Evolutionary conservation across 805 yeast genomes (phyloP), one percentile per base, ranked within the genome.

Genomic region (Candida maris): DNA sequence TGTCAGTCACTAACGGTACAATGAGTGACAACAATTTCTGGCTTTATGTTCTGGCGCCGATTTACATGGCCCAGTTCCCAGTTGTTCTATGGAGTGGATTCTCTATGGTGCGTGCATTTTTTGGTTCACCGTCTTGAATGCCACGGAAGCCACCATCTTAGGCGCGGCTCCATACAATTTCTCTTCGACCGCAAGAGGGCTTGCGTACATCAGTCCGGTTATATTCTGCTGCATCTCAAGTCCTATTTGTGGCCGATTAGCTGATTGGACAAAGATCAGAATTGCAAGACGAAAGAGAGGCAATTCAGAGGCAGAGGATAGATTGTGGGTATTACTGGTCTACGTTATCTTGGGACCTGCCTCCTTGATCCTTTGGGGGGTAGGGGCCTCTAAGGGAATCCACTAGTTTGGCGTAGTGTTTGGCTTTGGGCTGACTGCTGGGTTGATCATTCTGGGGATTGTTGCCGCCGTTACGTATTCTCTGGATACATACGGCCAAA

Each of bases 101-200:
- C 54, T 62, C 12, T 68, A 67, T 44, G 76, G 75, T 4, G 52
- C 66, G 8, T 70, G 64, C 40, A 62, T 68, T 59, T 65, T 67
- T 68, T 68, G 71, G 70, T 52, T 66, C 16, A 59, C 70, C 3
- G 57, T 69, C 23, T 46, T 68, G 27, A 57, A 59, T 21, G 61
- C 62, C 20, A 65, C 73, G 4, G 69, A 66, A 37, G 55, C 69
- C 1, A 49, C 48, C 26, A 47, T 68, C n/a, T 65, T 53, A 40
- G 31, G 57, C 3, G 50, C 50, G 3, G 53, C 52, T 6, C 68
- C 69, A 4, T 69, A 68, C 45, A 51, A 56, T 42, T 64, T 65
- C 56, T 61, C 13, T n/a, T n/a, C n/a, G n/a, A n/a, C n/a, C n/a
- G n/a, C n/a, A n/a, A n/a, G n/a, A n/a, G n/a, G n/a, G n/a, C n/a